Conservation (phyloP, 2,329 filamentous ascomycete species). For the Aspergillus pseudoviridinutans region DNA sequence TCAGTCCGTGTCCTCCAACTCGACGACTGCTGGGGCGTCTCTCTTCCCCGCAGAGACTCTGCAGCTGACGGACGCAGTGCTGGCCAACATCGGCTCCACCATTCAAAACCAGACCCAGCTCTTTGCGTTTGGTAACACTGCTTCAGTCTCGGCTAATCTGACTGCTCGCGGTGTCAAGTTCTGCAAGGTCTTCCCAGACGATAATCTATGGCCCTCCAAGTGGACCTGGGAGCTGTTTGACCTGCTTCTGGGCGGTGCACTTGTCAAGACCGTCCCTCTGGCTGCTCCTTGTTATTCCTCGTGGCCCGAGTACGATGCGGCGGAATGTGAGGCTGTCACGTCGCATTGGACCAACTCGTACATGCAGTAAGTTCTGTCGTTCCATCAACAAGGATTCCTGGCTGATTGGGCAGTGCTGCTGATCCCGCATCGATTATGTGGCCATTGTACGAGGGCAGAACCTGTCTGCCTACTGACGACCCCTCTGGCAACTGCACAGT, state of each 20-base stretch:
- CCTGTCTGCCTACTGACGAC: slow-evolving; percentile 22
- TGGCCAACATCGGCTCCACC: slow-evolving; percentile 17
- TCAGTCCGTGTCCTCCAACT: neutral
- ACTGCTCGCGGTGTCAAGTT: neutral
- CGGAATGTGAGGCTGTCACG: slow-evolving; percentile 15
- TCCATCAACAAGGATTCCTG: neutral
- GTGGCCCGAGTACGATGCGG: slow-evolving; percentile 21
- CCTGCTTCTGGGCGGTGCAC: slow-evolving; percentile 16
- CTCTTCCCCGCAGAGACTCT: slow-evolving; percentile 23
- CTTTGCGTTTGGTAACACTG: slow-evolving; percentile 21
- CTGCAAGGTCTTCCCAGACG: slow-evolving; percentile 27
- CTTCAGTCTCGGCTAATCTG: neutral
- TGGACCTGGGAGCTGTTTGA: slow-evolving; percentile 23
- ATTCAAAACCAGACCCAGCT: slow-evolving; percentile 11
- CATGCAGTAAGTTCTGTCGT: slow-evolving; percentile 18
- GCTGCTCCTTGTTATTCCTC: slow-evolving; percentile 24
- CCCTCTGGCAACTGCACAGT: slow-evolving; percentile 24
- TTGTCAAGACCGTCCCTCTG: slow-evolving; percentile 25
- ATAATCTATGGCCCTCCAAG: slow-evolving; percentile 19
- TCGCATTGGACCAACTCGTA: slow-evolving; percentile 22
- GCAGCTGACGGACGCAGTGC: slow-evolving; percentile 22
- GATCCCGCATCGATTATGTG: slow-evolving; percentile 25
- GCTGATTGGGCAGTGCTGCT: slow-evolving; percentile 12
- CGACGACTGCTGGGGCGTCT: slow-evolving; percentile 12
- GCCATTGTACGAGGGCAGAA: slow-evolving; percentile 25